A percentile compares a stretch with the other conserved stretches of the same genome.
Conservation (phyloP, 768 basidiomycete species). For the Mycena sanguinolenta region DNA sequence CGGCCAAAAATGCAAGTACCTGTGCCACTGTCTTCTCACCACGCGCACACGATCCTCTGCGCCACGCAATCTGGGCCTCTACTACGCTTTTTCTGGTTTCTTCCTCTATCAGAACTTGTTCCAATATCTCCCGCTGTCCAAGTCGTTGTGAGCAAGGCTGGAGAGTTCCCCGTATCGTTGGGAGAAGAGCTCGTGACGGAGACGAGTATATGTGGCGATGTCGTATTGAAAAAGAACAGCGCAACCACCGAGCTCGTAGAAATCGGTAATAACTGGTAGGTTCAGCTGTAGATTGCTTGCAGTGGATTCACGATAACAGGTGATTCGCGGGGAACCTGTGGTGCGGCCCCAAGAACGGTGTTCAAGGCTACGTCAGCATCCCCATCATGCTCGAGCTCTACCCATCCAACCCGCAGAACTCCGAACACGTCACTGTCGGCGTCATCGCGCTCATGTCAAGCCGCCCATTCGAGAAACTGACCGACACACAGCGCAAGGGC, state of each 20-base stretch:
- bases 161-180: conserved; percentile 10
- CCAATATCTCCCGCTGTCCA: conserved; percentile 25
- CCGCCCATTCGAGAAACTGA: conserved; percentile 7
- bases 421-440: conserved; percentile 28
- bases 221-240: conserved; percentile 24
- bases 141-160: conserved; percentile 29
- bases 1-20: no score
- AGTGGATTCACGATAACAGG: conserved; percentile 18
- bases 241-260: conserved; percentile 21
- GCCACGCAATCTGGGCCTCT: no score
- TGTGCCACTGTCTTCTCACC: no score
- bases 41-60: no score
- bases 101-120: conserved; percentile 24
- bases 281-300: not conserved
- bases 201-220: conserved; percentile 32
- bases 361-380: conserved; percentile 23
- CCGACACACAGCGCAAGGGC: conserved; percentile 15
- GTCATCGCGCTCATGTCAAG: conserved; percentile 30
- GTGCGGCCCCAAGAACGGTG: conserved; percentile 1
- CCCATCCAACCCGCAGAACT: conserved; percentile 18
- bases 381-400: conserved; percentile 26
- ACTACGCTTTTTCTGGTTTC: conserved; percentile 21
- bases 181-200: conserved; percentile 23
- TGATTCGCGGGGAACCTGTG: conserved; percentile 28
- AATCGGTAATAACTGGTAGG: conserved; percentile 21